A percentile compares a stretch with the other conserved stretches of the same genome.
phyloP scores from a whole-genome alignment of 1,284 basidiomycete genomes.

The Tilletia caries region DNA sequence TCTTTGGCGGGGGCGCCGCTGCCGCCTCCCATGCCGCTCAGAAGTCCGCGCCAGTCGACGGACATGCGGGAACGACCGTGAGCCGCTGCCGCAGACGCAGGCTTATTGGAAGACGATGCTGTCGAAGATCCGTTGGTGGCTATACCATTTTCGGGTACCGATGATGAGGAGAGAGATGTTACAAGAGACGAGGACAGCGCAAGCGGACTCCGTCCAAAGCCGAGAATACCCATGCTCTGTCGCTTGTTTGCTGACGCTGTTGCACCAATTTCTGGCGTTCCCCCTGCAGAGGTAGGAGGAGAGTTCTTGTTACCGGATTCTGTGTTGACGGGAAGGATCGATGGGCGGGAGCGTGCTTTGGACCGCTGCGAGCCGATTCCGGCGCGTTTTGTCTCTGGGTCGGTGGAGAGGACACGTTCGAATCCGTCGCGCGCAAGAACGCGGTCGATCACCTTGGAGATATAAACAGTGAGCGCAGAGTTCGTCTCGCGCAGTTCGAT shows the following conservation, averaged over 20 bases:
- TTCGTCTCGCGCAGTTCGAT: slow-evolving; percentile 89
- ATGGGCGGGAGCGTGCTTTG: slow-evolving; percentile 20
- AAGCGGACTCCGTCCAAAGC: slow-evolving; percentile 22
- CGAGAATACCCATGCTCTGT: slow-evolving; percentile 24
- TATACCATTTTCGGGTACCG: not conserved
- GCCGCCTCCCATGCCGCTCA: slow-evolving; percentile 29
- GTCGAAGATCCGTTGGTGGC: not conserved
- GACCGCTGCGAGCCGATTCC: slow-evolving; percentile 44
- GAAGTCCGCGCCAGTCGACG: slow-evolving; percentile 34
- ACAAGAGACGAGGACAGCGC: not conserved
- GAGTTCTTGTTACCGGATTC: not conserved
- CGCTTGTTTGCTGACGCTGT: slow-evolving; percentile 5
- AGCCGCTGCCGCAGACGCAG: not conserved
- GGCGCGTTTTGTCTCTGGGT: slow-evolving; percentile 58
- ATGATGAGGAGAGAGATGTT: too few relatives aligned
- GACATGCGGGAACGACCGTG: not conserved
- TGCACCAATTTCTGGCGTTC: not conserved
- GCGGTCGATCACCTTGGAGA: slow-evolving; percentile 91
- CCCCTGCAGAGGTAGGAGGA: not conserved
- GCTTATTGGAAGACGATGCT: not conserved
- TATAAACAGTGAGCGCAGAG: slow-evolving; percentile 86
- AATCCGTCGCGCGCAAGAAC: slow-evolving; percentile 90
- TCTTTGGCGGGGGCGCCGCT: slow-evolving; percentile 57
- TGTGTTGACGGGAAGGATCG: slow-evolving; percentile 12
- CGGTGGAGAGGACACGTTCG: slow-evolving; percentile 83